Evolutionary conservation across 176 grass and related monocot species (phyloP), one percentile per base, ranked within the genome.

Genomic region (Rhipidocladum racemiflorum): DNA sequence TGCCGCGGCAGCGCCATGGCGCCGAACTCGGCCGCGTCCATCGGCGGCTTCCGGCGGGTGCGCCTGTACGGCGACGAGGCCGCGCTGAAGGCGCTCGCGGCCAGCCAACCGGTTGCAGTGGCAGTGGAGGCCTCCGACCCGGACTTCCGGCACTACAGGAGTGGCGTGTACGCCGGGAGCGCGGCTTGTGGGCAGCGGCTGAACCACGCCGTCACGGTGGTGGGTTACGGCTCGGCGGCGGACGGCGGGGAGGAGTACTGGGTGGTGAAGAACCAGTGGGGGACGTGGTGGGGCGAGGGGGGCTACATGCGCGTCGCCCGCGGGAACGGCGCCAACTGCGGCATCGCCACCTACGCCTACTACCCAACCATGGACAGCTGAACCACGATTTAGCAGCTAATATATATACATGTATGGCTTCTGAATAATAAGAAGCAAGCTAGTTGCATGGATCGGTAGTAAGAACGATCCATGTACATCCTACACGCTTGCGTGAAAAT

Each of bases 221-320:
- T 94, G 21, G 83, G 92, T 39, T 94, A 91, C 63, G 86, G 86
- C 1, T 40, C 65, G 45, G 39, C 39, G 36, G 49, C 75, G 62
- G 66, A 23, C 2, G 65, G 15, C 21, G 70, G 85, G 9, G 70
- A 51, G 20, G 70, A 81, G 76, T 91, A 91, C 57, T 87, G 89
- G 92, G 68, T 91, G 68, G 29, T 94, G 48, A 94, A 94, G 83
- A 94, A 94, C 65, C 90, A 84, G 16, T 91, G 89, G 89, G 92
- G 89, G 2, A 20, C 50, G 55, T 24, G 49, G 38, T 94, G 89
- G 92, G 92, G 86, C 9, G 83, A 91, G 79, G 34, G 64, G 15
- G 88, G 88, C 7, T 91, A 91, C 86, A 84, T 89, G 79, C 80
- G 89, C 69, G 17, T 89, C 79, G 68, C 79, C 57, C 83, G 92